Conservation (phyloP, 768 basidiomycete species). For the Tremella mesenterica region DNA sequence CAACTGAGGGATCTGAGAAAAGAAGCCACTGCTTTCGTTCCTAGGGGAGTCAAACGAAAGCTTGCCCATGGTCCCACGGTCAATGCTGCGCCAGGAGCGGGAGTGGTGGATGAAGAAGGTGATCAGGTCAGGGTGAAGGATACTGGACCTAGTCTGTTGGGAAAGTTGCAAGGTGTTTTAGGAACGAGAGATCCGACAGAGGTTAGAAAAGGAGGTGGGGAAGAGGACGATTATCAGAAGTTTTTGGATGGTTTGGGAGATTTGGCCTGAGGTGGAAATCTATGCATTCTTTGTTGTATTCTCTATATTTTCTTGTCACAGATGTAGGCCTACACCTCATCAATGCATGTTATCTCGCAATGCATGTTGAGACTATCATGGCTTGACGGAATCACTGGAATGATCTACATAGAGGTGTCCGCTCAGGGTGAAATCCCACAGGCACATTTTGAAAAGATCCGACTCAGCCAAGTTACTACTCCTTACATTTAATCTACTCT, state of each 20-base stretch:
- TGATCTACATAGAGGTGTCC: not conserved
- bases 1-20: constrained; percentile 87
- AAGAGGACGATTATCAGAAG: constrained; percentile 40
- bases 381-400: not conserved
- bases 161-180: constrained; percentile 37
- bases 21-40: constrained; percentile 88
- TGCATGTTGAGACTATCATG: not conserved
- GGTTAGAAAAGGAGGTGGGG: constrained; percentile 5
- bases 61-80: constrained; percentile 8
- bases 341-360: not conserved
- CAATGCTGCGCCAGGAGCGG: constrained; percentile 35
- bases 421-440: not conserved
- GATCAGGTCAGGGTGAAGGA: constrained; percentile 16
- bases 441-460: no score
- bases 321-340: not conserved
- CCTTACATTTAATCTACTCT: no score
- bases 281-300: not conserved
- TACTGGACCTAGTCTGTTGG: constrained; percentile 30
- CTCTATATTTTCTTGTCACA: not conserved
- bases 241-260: constrained; percentile 40
- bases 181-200: constrained; percentile 1
- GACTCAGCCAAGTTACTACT: no score
- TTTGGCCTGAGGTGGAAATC: constrained; percentile 10
- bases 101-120: constrained; percentile 26
- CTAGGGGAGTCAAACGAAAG: constrained; percentile 69